A percentile compares a stretch with the other conserved stretches of the same genome.
phyloP scores from a whole-genome alignment of 2,329 filamentous ascomycete species.

The Xylaria sp. region DNA sequence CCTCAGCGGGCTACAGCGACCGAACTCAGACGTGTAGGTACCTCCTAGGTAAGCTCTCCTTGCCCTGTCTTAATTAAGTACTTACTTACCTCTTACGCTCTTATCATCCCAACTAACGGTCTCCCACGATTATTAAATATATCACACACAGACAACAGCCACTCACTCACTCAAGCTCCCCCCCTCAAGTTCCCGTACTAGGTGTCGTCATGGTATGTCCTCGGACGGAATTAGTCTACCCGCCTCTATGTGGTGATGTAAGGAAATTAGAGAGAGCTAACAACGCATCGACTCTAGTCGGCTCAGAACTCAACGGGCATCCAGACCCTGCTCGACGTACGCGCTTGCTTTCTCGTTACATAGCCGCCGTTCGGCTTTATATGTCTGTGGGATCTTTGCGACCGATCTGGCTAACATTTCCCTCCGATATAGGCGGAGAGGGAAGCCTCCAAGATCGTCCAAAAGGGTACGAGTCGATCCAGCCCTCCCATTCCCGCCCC shows the following conservation, averaged over 20 bases:
- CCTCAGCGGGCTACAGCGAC: too few species aligned
- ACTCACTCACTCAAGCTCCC: not conserved
- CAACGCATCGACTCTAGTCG: conserved; percentile 68
- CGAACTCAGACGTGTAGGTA: too few species aligned
- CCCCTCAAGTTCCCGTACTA: not conserved
- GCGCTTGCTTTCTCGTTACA: conserved; percentile 49
- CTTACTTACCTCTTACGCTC: not conserved
- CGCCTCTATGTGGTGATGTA: not conserved
- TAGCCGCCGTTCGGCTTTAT: not conserved
- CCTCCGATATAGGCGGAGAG: conserved; percentile 79
- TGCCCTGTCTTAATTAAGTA: not conserved
- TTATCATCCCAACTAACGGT: conserved; percentile 8
- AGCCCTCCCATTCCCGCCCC: not conserved
- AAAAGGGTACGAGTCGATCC: conserved; percentile 74
- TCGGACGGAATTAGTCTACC: not conserved
- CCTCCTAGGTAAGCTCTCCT: too few species aligned
- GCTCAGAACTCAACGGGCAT: conserved; percentile 99
- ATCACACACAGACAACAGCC: conserved; percentile 10
- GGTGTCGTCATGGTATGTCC: conserved; percentile 38
- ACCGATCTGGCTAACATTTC: conserved; percentile 3
- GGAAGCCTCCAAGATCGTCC: conserved; percentile 98
- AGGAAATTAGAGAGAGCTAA: conserved; percentile 36
- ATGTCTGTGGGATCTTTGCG: not conserved
- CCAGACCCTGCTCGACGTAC: conserved; percentile 97
- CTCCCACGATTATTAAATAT: conserved; percentile 1